Base-by-base conservation (phyloP, 345 rosid species). In the Sonneratia alba region DNA sequence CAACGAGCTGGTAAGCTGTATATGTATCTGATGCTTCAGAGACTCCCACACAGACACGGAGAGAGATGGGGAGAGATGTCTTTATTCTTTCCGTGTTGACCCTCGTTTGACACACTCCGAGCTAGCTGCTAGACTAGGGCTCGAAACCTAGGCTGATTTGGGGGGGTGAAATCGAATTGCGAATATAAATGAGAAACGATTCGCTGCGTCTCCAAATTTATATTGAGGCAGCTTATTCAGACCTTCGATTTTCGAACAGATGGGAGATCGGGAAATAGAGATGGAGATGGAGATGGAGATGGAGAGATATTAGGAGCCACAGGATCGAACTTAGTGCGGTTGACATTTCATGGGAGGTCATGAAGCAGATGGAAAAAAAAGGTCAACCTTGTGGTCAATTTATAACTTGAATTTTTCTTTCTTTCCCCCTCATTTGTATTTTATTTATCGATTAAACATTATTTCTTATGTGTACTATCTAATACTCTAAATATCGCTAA, bases 331-430 rank as follows among this genome's bases (percentile, higher is more conserved):
- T 66, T 4, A 21, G 55, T 68, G 53, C n/a, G 36, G 70, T 68
- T 68, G 70, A 68, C 70, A 22, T 68, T 43, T 68, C 22, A 45
- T 51, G 27, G n/a, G 21, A 68, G 36, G 36, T 67, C 70, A 21
- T 37, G 63, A 4, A 51, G 56, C 56, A 55, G 18, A 6, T 22
- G 22, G 64, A 27, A 42, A 13, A 62, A 27, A 62, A 62, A 62
- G 66, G 66, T 62, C 66, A 62, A 62, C 38, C 27, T 62, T 32
- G 66, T 62, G 66, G 66, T 62, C 53, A 42, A 42, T 68, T 68
- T 37, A 42, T 68, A 42, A 6, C 27, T 37, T 37, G 36, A 43
- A 68, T 45, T 68, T 43, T 0, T 19, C 55, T 38, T 4, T 21
- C 16, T 34, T 42, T 21, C 6, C 18, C 22, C 36, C 15, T 66